A percentile compares a stretch with the other conserved stretches of the same genome.
Conservation (phyloP, 306 rosid genomes). For the Rosa rugosa region DNA sequence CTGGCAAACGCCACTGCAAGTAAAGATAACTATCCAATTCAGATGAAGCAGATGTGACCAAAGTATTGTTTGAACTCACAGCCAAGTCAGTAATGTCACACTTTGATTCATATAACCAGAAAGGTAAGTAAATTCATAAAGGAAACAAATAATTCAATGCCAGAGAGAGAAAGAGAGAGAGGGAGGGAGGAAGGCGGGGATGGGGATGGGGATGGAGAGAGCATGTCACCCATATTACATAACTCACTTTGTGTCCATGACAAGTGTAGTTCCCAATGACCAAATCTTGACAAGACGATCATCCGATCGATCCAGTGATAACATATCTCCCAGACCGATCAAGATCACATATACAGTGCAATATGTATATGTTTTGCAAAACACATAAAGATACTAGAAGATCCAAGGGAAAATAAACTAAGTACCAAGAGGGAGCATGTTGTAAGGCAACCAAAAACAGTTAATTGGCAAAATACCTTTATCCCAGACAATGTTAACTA, state of each 20-base stretch:
- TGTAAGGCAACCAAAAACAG: background rate
- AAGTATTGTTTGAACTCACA: slow-evolving; percentile 7
- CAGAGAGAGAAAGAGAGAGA: slow-evolving; percentile 9
- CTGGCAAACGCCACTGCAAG: slow-evolving; percentile 87
- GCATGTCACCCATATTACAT: slow-evolving; percentile 26
- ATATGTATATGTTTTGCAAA: background rate
- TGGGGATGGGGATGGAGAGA: background rate
- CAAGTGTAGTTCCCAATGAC: slow-evolving; percentile 96
- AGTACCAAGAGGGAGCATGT: slow-evolving; percentile 7
- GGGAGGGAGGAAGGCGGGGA: background rate
- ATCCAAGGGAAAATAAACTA: background rate
- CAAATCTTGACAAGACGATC: slow-evolving; percentile 47
- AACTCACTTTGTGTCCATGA: slow-evolving; percentile 88
- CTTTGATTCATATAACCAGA: slow-evolving; percentile 43
- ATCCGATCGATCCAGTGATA: slow-evolving; percentile 71
- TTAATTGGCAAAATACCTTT: too few species aligned
- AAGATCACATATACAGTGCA: slow-evolving; percentile 27
- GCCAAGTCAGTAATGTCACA: slow-evolving; percentile 86
- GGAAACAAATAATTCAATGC: background rate
- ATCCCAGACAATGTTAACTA: slow-evolving; percentile 20
- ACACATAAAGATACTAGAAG: background rate
- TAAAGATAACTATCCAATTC: slow-evolving; percentile 38
- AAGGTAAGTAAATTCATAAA: slow-evolving; percentile 14
- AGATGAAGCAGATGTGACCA: slow-evolving; percentile 94
- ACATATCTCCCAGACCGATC: slow-evolving; percentile 88